A percentile compares a stretch with the other conserved stretches of the same genome.
phyloP scores from a whole-genome alignment of 768 basidiomycete genomes.

The Leucocoprinus leucothites region DNA sequence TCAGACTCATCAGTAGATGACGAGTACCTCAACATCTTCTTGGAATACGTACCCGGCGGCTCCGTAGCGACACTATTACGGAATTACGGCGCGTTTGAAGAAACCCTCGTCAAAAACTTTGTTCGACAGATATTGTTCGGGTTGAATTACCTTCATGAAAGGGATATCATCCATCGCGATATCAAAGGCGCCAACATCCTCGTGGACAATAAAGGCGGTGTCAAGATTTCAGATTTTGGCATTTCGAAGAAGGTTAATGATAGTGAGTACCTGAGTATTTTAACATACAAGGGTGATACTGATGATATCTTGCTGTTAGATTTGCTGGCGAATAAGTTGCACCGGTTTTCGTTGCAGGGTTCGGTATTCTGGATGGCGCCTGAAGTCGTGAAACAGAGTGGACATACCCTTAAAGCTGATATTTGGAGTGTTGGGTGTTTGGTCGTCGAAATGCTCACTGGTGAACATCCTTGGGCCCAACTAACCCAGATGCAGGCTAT shows the following conservation, averaged over 20 bases:
- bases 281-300: background rate
- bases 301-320: slow-evolving; percentile 23
- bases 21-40: slow-evolving; percentile 89
- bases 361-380: slow-evolving; percentile 99
- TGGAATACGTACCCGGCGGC: slow-evolving; percentile 96
- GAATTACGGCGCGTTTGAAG: slow-evolving; percentile 94
- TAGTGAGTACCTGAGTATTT: slow-evolving; percentile 53
- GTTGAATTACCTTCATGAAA: slow-evolving; percentile 86
- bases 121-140: slow-evolving; percentile 89
- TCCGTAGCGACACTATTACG: slow-evolving; percentile 87
- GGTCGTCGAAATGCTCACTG: slow-evolving; percentile 95
- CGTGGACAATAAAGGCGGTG: slow-evolving; percentile 95
- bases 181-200: slow-evolving; percentile 99
- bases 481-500: slow-evolving; percentile 99
- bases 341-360: slow-evolving; percentile 93
- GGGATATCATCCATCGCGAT: slow-evolving; percentile 95
- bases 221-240: slow-evolving; percentile 97
- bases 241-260: slow-evolving; percentile 97
- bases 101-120: slow-evolving; percentile 87
- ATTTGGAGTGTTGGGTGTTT: slow-evolving; percentile 97
- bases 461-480: slow-evolving; percentile 93
- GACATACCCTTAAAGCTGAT: slow-evolving; percentile 89
- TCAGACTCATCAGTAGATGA: slow-evolving; percentile 92
- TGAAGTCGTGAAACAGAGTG: slow-evolving; percentile 95
- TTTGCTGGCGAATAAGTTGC: slow-evolving; percentile 57